Evolutionary conservation across 2,329 filamentous ascomycete species (phyloP).

Genomic region (Xylaria sp.): DNA sequence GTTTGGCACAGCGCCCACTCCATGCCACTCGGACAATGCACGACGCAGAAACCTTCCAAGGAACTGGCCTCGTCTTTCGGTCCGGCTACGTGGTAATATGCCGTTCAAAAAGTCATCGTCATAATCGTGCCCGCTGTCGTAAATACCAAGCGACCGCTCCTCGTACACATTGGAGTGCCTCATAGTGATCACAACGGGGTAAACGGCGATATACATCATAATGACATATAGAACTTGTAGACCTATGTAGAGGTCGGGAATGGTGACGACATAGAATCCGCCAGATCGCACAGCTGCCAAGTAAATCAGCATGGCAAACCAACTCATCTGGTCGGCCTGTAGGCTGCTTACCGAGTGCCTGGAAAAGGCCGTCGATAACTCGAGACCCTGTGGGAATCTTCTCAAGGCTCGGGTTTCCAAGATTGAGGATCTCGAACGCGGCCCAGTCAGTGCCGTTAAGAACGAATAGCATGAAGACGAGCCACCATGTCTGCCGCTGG

Average conservation of each 20-base stretch:
- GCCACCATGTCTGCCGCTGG: constrained; percentile 71
- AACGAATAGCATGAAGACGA: constrained; percentile 67
- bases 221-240: constrained; percentile 60
- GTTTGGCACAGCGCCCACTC: constrained; percentile 43
- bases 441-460: constrained; percentile 73
- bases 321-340: neutral
- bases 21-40: constrained; percentile 44
- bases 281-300: constrained; percentile 68
- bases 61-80: constrained; percentile 30
- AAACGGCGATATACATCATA: constrained; percentile 62
- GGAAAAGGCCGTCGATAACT: constrained; percentile 72
- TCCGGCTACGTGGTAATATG: constrained; percentile 34
- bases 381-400: constrained; percentile 63
- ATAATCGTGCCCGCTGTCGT: constrained; percentile 44
- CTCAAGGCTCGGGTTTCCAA: constrained; percentile 67
- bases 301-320: constrained; percentile 23
- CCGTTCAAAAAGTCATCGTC: constrained; percentile 35
- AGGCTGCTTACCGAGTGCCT: constrained; percentile 60
- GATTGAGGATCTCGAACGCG: constrained; percentile 72
- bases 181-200: constrained; percentile 61
- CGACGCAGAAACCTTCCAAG: constrained; percentile 40
- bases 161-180: constrained; percentile 72
- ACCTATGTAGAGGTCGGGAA: constrained; percentile 62
- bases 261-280: constrained; percentile 72
- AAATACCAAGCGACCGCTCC: constrained; percentile 65